Evolutionary conservation across 202 grass and related monocot species (phyloP), one percentile per base, ranked within the genome.

Genomic region (Zoysia matrella): DNA sequence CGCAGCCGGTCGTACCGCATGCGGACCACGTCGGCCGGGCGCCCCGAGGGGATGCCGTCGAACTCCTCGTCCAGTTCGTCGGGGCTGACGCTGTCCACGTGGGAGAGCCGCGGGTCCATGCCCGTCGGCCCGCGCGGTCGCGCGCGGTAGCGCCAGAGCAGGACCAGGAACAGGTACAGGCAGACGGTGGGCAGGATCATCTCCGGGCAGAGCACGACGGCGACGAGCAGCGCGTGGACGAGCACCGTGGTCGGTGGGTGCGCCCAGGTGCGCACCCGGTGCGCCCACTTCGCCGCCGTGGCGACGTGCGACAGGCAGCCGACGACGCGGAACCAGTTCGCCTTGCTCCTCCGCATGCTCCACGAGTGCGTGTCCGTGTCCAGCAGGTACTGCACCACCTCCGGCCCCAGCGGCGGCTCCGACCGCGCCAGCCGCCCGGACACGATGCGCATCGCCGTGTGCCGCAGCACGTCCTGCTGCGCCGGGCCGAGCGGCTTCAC

Each of bases 61-160:
- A 99, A 93, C 74, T 99, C 96, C 89, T 99, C 96, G 74, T 99
- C 96, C 12, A 99, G 91, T 89, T 99, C 96, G 74, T 99, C 96
- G 49, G 89, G 81, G 52, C 89, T 92, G 47, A 94, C 93, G 77
- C 89, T 52, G 68, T 95, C 93, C 2, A 92, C 87, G 73, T 96
- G 96, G n/a, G 93, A 99, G 16, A 99, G 74, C 9, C 81, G 65
- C 7, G 96, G 96, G 63, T 99, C 96, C 91, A 95, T 95, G 36
- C 96, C 96, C 4, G 80, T 63, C 8, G 96, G 93, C 80, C 71
- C 75, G 47, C 90, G 88, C 11, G 87, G 72, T 6, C 93, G 85
- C 46, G 68, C 82, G 2, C 91, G 85, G 89, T 92, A 99, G 73
- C 91, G 82, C 93, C 96, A 99, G 40, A 95, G 67, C n/a, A 99